A percentile compares a stretch with the other conserved stretches of the same genome.
phyloP scores from a whole-genome alignment of 2,329 filamentous ascomycete species.

The Pseudovirgaria hyperparasitica region DNA sequence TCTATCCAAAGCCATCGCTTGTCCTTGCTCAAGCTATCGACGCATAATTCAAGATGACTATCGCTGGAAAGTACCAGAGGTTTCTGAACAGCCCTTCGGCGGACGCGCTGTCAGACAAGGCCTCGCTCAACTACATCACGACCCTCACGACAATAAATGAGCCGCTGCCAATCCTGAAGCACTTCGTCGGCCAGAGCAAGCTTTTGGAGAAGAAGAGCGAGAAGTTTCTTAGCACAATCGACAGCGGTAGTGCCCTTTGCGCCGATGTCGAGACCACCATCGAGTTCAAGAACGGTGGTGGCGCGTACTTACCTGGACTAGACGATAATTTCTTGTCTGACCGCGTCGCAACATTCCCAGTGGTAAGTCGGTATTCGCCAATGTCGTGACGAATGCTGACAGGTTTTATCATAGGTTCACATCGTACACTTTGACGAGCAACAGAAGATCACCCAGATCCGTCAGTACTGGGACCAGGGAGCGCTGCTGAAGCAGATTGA shows the following conservation, averaged over 20 bases:
- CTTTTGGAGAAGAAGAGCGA: constrained; percentile 75
- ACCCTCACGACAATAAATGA: constrained; percentile 66
- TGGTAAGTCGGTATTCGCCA: constrained; percentile 46
- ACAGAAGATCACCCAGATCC: constrained; percentile 73
- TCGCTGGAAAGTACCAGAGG: constrained; percentile 26
- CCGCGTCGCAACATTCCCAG: constrained; percentile 62
- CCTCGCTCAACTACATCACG: constrained; percentile 66
- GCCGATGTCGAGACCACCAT: constrained; percentile 72
- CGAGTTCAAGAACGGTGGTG: constrained; percentile 70
- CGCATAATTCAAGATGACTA: too few relatives aligned
- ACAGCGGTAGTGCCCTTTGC: constrained; percentile 56
- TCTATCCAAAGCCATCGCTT: too few relatives aligned
- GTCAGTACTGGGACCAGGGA: constrained; percentile 90
- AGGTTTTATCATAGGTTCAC: constrained; percentile 38
- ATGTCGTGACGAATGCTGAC: constrained; percentile 6
- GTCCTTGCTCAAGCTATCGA: too few relatives aligned
- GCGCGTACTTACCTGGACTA: constrained; percentile 73
- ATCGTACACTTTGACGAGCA: constrained; percentile 70
- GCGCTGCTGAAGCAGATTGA: constrained; percentile 87
- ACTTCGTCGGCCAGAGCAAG: constrained; percentile 57
- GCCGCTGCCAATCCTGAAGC: constrained; percentile 66
- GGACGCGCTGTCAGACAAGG: constrained; percentile 30
- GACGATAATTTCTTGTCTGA: constrained; percentile 93
- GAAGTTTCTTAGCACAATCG: constrained; percentile 60
- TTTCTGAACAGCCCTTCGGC: constrained; percentile 33